Base-by-base conservation (phyloP, 371 early-diverging fungal species). In the Fennellomyces sp. region DNA sequence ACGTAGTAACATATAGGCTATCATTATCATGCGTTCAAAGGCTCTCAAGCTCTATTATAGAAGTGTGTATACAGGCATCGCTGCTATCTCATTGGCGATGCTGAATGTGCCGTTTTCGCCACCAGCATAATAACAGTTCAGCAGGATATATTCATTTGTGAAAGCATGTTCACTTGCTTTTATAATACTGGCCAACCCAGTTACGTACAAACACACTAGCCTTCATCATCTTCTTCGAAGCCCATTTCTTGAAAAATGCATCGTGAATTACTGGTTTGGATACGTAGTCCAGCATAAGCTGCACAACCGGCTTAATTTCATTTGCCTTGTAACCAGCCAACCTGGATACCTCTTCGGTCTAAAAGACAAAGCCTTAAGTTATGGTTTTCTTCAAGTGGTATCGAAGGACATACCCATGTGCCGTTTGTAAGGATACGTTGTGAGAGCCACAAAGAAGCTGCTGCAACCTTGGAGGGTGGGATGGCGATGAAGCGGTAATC, bases 381-480 rank as follows among this genome's bases (percentile, higher is more conserved):
- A n/a, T 25, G 26, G 27, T 39, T 19, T 52, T 8, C 13, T 51
- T 7, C 17, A n/a, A 60, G 2, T 2, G 15, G n/a, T n/a, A 29
- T 19, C 25, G 57, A 36, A 29, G 35, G 28, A 38, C 67, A 61
- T 76, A 90, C 88, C 98, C 98, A 97, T 31, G 80, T 70, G 5
- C 88, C 88, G 4, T 86, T 69, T 30, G 82, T 76, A 29, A 97
- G 86, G 87, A 99, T 94, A 56, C 85, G 82, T 42, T 97, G 85
- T 1, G 99, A 93, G 6, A 99, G 76, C 81, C 88, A 97, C 39
- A 97, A 72, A 15, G 91, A 79, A 2, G 97, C 88, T 1, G 93
- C 94, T 3, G 99, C 95, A 27, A 94, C 72, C 56, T 84, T 67
- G 21, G 94, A 95, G 0, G 97, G 94, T 13, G 87, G 73, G 26